These are phyloP conservation scores for Exophiala mesophila DNA, from an alignment of 2,329 filamentous ascomycete species.

Conservation along the genomic window DNA sequence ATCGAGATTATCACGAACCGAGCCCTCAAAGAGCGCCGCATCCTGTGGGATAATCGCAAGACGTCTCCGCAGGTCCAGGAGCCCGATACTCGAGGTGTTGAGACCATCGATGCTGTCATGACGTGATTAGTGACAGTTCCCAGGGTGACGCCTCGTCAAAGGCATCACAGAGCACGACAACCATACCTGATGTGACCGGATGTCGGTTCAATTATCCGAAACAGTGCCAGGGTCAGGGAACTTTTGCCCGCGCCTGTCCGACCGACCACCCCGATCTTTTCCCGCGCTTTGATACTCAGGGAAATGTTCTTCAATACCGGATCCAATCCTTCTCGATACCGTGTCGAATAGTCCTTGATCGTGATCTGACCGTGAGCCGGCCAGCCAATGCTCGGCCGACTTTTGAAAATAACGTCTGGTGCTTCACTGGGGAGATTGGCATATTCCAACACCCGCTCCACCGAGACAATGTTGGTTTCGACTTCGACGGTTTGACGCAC, in stretches of 20 bases:
- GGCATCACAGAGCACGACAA: no score
- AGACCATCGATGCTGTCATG: slow-evolving; percentile 69
- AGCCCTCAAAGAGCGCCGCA: slow-evolving; percentile 90
- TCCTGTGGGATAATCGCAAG: slow-evolving; percentile 98
- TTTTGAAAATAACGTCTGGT: slow-evolving; percentile 84
- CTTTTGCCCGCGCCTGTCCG: slow-evolving; percentile 95
- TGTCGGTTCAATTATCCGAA: slow-evolving; percentile 88
- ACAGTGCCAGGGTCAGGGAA: slow-evolving; percentile 84
- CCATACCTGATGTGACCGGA: slow-evolving; percentile 65
- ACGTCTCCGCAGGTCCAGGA: slow-evolving; percentile 80
- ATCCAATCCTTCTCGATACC: slow-evolving; percentile 84
- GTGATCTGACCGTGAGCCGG: slow-evolving; percentile 81
- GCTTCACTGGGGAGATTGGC: slow-evolving; percentile 86
- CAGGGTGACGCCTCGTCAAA: no score
- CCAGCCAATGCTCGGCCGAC: slow-evolving; percentile 84
- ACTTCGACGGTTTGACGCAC: slow-evolving; percentile 97
- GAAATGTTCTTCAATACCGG: slow-evolving; percentile 90
- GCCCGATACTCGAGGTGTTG: slow-evolving; percentile 83
- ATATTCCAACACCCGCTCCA: slow-evolving; percentile 96
- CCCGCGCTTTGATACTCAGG: slow-evolving; percentile 86
- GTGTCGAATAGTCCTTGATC: slow-evolving; percentile 90
- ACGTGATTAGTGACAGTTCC: no score
- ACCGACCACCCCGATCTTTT: slow-evolving; percentile 97
- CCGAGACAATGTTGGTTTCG: slow-evolving; percentile 99
- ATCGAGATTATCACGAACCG: slow-evolving; percentile 89